Conservation (phyloP, 1,139 yeast genomes). For the Saccharomyces hybrid region DNA sequence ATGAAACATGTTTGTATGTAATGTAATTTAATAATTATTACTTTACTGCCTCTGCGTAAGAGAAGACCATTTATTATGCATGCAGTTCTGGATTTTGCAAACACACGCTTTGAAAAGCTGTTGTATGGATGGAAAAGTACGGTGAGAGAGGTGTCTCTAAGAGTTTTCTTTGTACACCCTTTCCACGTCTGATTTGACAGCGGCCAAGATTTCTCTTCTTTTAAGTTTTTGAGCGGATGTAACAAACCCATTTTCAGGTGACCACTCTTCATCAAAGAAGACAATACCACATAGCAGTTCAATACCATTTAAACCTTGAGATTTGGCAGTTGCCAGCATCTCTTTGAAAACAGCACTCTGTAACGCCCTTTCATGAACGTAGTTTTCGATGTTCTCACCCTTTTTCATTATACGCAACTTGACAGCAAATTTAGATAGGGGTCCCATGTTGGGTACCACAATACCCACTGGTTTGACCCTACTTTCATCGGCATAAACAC, state of each 20-base stretch:
- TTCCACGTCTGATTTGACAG: constrained; percentile 49
- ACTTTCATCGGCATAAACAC: constrained; percentile 85
- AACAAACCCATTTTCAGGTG: constrained; percentile 90
- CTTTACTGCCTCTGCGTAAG: not conserved
- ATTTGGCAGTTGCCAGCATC: constrained; percentile 68
- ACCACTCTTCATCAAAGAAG: constrained; percentile 88
- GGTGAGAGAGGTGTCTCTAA: not conserved
- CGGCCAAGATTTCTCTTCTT: constrained; percentile 79
- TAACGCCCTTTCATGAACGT: constrained; percentile 53
- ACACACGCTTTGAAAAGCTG: not conserved
- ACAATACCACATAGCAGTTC: constrained; percentile 78
- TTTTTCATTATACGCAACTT: constrained; percentile 45
- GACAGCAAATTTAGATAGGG: constrained; percentile 53
- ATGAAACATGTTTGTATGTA: not conserved
- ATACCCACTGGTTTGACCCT: constrained; percentile 90
- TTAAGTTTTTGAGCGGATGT: constrained; percentile 96
- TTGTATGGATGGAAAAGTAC: not conserved
- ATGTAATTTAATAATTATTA: not conserved
- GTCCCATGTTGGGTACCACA: constrained; percentile 70
- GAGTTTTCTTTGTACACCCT: constrained; percentile 37
- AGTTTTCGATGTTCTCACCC: constrained; percentile 45
- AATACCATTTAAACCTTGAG: constrained; percentile 77
- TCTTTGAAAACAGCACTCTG: constrained; percentile 48
- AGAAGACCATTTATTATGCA: not conserved
- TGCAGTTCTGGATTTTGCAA: not conserved